Evolutionary conservation across 768 basidiomycete genomes (phyloP).

Genomic region (Lentinus tigrinus): DNA sequence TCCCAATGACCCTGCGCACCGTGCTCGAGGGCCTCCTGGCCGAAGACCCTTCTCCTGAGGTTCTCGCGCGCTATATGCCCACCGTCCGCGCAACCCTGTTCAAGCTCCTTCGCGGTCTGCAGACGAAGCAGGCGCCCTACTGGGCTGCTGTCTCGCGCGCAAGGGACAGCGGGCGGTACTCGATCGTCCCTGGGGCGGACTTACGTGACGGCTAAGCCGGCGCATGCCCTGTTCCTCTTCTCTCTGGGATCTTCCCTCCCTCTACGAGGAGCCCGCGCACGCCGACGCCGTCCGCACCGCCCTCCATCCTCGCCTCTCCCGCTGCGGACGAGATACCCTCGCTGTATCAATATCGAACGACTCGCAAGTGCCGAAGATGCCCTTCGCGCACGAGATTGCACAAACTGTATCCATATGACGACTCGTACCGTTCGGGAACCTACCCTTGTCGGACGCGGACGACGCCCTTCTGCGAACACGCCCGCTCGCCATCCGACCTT

Average conservation of each 20-base stretch:
- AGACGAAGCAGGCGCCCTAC: constrained; percentile 42
- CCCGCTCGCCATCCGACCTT: neutral
- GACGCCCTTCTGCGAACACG: neutral
- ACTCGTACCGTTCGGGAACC: neutral
- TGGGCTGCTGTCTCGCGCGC: constrained; percentile 27
- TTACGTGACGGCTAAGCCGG: neutral
- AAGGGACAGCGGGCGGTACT: neutral
- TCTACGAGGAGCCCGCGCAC: neutral
- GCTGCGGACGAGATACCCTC: neutral
- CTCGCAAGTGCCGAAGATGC: neutral
- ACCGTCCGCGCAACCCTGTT: constrained; percentile 35
- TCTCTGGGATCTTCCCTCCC: neutral
- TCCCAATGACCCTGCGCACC: constrained; percentile 37
- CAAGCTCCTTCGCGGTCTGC: constrained; percentile 41
- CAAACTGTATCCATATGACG: neutral
- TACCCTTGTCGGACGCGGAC: neutral
- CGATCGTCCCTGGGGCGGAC: neutral
- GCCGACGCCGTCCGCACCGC: neutral
- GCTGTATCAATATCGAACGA: neutral
- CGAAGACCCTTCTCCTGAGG: constrained; percentile 35
- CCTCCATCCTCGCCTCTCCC: neutral
- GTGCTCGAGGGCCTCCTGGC: constrained; percentile 45
- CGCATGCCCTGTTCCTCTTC: neutral
- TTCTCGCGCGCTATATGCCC: constrained; percentile 39
- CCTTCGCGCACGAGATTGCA: neutral